Base-by-base conservation (phyloP, 805 yeast genomes). In the Saccharomycopsis schoenii region DNA sequence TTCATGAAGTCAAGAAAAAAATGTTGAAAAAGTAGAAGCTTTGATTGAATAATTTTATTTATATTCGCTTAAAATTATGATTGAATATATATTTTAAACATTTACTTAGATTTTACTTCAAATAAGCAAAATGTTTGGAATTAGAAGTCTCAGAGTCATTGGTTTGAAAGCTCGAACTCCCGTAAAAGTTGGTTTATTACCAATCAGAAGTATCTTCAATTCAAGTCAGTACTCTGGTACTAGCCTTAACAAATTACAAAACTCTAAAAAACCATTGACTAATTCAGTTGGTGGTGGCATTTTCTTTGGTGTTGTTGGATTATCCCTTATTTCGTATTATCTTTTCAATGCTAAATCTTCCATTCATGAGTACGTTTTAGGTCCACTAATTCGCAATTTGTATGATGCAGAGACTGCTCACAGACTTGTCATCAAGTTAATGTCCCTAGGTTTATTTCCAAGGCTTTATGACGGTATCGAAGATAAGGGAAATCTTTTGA, bases 331-430 rank as follows among this genome's bases (percentile, higher is more conserved):
- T 17, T 69, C 76, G 8, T 78, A 79, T 64, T 88, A 87, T 68
- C 72, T 77, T 19, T 74, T 83, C 59, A 96, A 92, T 73, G 85
- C 97, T 10, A 78, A 96, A 62, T 85, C 97, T 0, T 86, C 89
- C 1, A 74, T 89, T 41, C 92, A 91, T 68, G 94, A 93, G 71
- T 89, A 87, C 68, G 77, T 88, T 1, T 73, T 85, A 59, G 85
- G 96, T 74, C 98, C 98, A 0, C 56, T 86, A 11, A 79, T 89
- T 56, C 80, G 97, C 61, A 69, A 77, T 21, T 62, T 80, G 6
- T 84, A 92, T 1, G 89, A 84, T 70, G 97, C 92, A n/a, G 98
- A 93, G 73, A 75, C 80, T 12, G 94, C 96, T 24, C 98, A 93
- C 71, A 78, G 77, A 58, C 71, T 89, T 39, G 96, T 97, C 8